Conservation (phyloP, 495 filamentous ascomycete genomes). For the Melanomma pulvis-pyrius region DNA sequence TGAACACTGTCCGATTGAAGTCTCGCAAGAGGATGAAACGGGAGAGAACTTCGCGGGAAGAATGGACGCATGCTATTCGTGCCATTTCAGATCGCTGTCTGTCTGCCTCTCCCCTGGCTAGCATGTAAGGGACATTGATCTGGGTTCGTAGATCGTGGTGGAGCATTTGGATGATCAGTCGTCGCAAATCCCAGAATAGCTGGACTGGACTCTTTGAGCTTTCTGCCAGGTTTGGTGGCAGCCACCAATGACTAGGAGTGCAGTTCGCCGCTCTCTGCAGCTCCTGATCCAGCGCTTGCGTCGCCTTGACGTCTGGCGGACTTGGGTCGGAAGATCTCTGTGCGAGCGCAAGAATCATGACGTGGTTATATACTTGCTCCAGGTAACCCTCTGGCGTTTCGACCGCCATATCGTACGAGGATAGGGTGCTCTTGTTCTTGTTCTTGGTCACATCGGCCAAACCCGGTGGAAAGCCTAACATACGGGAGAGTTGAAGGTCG, state of each 20-base stretch:
- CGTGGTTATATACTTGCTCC: neutral
- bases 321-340: neutral
- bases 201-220: neutral
- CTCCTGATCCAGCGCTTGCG: constrained; percentile 18
- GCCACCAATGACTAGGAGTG: constrained; percentile 22
- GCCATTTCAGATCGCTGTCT: constrained; percentile 40
- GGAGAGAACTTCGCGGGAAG: constrained; percentile 45
- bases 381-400: neutral
- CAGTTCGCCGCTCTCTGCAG: constrained; percentile 27
- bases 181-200: constrained; percentile 17
- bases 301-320: constrained; percentile 3
- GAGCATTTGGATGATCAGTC: constrained; percentile 25
- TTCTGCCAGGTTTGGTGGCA: constrained; percentile 10
- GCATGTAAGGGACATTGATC: constrained; percentile 26
- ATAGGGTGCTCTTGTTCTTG: neutral
- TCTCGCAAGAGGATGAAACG: constrained; percentile 45
- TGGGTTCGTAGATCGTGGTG: constrained; percentile 16
- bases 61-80: constrained; percentile 44
- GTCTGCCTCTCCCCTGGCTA: neutral
- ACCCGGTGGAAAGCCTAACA: neutral
- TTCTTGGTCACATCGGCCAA: neutral
- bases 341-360: neutral
- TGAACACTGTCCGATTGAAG: constrained; percentile 30
- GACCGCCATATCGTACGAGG: neutral
- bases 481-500: neutral